Conservation (phyloP, 129 eudicot species). For the Solidago caesia region DNA sequence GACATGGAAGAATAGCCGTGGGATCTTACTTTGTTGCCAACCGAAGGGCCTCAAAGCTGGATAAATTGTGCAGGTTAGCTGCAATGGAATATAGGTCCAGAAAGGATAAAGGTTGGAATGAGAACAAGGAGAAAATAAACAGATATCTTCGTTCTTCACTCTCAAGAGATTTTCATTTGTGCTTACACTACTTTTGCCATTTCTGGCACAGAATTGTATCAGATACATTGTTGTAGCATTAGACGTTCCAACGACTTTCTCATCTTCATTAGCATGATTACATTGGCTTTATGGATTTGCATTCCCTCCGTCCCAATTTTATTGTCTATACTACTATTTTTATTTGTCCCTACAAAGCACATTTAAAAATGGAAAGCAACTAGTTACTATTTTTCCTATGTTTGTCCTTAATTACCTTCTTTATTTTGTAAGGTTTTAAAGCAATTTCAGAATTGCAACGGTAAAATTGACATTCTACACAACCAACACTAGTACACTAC, state of each 20-base stretch:
- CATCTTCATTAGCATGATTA: neutral
- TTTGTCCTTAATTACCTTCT: too few relatives aligned
- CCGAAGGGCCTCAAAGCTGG: conserved; percentile 80
- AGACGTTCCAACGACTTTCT: neutral
- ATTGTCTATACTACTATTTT: too few relatives aligned
- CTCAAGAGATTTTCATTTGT: neutral
- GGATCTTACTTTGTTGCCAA: conserved; percentile 62
- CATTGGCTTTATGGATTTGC: neutral
- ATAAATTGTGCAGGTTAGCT: conserved; percentile 61
- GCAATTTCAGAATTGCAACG: too few relatives aligned
- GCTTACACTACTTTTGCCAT: neutral
- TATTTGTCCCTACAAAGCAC: too few relatives aligned
- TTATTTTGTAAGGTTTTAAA: too few relatives aligned
- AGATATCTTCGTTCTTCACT: neutral
- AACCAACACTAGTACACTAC: too few relatives aligned
- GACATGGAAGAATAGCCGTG: neutral
- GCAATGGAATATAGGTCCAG: conserved; percentile 23
- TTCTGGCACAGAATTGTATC: neutral
- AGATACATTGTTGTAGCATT: neutral
- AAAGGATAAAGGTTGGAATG: neutral
- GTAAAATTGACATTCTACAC: too few relatives aligned
- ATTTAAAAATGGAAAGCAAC: too few relatives aligned
- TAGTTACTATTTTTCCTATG: too few relatives aligned
- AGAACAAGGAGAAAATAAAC: neutral
- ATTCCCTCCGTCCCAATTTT: too few relatives aligned